These are phyloP conservation scores for Calcarisporium arbuscula DNA, from an alignment of 2,329 filamentous ascomycete species.

Conservation along the genomic window DNA sequence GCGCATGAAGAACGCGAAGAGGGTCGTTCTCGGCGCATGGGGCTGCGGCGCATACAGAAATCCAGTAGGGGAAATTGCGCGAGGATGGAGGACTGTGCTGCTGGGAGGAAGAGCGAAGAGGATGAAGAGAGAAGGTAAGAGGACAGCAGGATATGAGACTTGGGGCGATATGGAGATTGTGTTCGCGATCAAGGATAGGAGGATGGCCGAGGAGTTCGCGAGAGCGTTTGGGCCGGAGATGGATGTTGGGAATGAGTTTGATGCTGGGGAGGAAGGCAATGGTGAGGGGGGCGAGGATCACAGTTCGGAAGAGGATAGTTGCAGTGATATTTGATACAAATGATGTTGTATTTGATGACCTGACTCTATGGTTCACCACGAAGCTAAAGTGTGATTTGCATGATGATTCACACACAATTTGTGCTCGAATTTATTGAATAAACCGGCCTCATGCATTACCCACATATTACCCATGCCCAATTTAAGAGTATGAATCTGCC, in stretches of 20 bases:
- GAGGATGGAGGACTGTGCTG: conserved; percentile 38
- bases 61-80: conserved; percentile 51
- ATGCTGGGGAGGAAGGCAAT: too few relatives aligned
- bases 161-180: conserved; percentile 6
- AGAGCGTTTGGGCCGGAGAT: conserved; percentile 4
- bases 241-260: not conserved
- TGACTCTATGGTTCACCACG: too few relatives aligned
- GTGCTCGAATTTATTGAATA: too few relatives aligned
- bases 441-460: too few relatives aligned
- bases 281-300: too few relatives aligned
- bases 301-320: too few relatives aligned
- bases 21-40: conserved; percentile 56
- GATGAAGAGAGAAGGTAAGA: not conserved
- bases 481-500: too few relatives aligned
- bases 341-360: too few relatives aligned
- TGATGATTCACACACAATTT: too few relatives aligned
- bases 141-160: not conserved
- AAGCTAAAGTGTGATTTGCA: too few relatives aligned
- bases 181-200: conserved; percentile 6
- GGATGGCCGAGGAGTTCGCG: conserved; percentile 8
- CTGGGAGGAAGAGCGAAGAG: not conserved
- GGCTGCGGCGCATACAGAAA: conserved; percentile 60
- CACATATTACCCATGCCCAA: too few relatives aligned
- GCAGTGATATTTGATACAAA: too few relatives aligned
- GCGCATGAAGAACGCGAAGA: conserved; percentile 35